Conservation (phyloP, 805 yeast genomes). For the Candida incommunis region DNA sequence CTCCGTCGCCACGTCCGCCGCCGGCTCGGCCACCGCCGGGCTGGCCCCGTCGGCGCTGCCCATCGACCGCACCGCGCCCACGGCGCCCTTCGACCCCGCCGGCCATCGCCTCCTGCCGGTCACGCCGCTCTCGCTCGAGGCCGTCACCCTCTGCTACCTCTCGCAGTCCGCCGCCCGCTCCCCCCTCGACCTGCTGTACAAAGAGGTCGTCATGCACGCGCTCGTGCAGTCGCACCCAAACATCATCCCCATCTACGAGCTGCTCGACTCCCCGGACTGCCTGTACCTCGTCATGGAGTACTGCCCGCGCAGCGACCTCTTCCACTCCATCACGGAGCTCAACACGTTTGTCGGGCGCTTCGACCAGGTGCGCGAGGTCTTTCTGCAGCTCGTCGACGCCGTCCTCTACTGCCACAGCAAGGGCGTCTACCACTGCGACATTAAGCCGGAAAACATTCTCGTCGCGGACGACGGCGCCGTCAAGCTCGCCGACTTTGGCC, state of each 20-base stretch:
- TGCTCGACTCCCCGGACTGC: conserved; percentile 38
- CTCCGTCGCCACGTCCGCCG: not conserved
- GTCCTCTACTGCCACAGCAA: conserved; percentile 63
- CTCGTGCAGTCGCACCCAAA: conserved; percentile 66
- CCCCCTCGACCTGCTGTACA: conserved; percentile 19
- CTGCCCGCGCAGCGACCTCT: conserved; percentile 65
- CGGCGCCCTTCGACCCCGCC: conserved; percentile 2
- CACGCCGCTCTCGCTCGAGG: conserved; percentile 13
- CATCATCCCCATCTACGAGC: conserved; percentile 56
- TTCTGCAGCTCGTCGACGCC: conserved; percentile 64
- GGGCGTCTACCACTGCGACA: conserved; percentile 78
- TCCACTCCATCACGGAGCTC: conserved; percentile 63
- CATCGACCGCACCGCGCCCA: not conserved
- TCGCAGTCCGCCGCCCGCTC: conserved; percentile 16
- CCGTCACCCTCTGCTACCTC: conserved; percentile 23
- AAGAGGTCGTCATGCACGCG: conserved; percentile 58
- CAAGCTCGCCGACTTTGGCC: conserved; percentile 69
- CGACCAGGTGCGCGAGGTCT: conserved; percentile 36
- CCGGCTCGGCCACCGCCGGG: not conserved
- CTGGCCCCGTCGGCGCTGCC: not conserved
- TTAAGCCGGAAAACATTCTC: conserved; percentile 81
- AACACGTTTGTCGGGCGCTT: conserved; percentile 19
- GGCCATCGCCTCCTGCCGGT: not conserved
- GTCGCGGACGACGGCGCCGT: conserved; percentile 42
- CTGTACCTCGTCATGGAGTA: conserved; percentile 75